Conservation (phyloP, 305 asterid genomes). For the Ilex paraguariensis region DNA sequence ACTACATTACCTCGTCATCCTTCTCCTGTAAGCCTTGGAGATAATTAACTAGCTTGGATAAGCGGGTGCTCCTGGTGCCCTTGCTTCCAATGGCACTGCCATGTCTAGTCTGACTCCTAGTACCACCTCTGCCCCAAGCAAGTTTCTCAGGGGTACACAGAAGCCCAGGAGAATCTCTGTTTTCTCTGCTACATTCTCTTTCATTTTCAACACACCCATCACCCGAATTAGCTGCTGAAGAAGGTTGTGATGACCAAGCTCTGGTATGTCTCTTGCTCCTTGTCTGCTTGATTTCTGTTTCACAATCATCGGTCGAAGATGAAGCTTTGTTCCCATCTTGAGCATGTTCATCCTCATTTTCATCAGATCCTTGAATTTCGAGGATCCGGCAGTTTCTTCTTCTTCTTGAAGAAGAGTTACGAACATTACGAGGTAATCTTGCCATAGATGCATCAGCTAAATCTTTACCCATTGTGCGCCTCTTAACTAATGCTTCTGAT, state of each 20-base stretch:
- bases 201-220: constrained; percentile 18
- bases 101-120: constrained; percentile 31
- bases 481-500: constrained; percentile 32
- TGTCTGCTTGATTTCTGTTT: constrained; percentile 23
- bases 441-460: constrained; percentile 10
- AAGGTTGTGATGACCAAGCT: constrained; percentile 11
- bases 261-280: constrained; percentile 18
- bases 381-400: constrained; percentile 21
- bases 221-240: constrained; percentile 18
- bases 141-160: constrained; percentile 20
- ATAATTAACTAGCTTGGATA: constrained; percentile 24
- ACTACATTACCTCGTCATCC: constrained; percentile 19
- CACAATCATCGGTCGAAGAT: constrained; percentile 20
- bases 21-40: constrained; percentile 16
- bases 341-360: constrained; percentile 23
- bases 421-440: constrained; percentile 18
- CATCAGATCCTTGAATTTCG: constrained; percentile 22
- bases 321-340: constrained; percentile 20
- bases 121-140: constrained; percentile 39
- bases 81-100: constrained; percentile 26
- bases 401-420: constrained; percentile 20
- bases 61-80: constrained; percentile 14
- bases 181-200: constrained; percentile 11
- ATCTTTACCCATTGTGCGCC: constrained; percentile 26
- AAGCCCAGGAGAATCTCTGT: constrained; percentile 14